A percentile compares a stretch with the other conserved stretches of the same genome.
These are phyloP conservation scores for Myxozyma kluyveri DNA, from an alignment of 805 yeast species.

Conservation along the genomic window DNA sequence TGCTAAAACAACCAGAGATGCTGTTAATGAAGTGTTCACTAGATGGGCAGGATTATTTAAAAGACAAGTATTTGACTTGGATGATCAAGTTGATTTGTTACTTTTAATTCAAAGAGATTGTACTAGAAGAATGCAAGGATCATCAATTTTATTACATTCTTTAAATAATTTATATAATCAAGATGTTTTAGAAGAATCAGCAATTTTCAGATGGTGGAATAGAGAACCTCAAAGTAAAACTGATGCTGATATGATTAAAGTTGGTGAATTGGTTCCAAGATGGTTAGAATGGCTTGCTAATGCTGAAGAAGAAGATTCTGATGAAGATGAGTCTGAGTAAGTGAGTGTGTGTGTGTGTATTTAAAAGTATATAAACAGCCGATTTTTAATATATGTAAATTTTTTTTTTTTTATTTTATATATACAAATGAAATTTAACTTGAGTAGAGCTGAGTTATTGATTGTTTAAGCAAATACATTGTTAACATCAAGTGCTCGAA, in stretches of 20 bases:
- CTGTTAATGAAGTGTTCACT: constrained; percentile 68
- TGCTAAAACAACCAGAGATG: constrained; percentile 72
- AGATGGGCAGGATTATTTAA: constrained; percentile 80
- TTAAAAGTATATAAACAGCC: neutral
- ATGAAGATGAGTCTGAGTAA: constrained; percentile 41
- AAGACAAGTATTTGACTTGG: constrained; percentile 79
- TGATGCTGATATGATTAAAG: constrained; percentile 43
- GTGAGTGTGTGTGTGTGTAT: no score
- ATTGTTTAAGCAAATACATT: neutral
- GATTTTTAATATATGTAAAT: neutral
- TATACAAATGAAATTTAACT: neutral
- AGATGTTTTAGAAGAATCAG: constrained; percentile 80
- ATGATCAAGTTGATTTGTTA: constrained; percentile 74
- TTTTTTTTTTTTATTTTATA: constrained; percentile 2
- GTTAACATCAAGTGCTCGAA: neutral
- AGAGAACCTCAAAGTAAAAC: constrained; percentile 43
- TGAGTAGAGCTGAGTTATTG: neutral
- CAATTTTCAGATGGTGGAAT: constrained; percentile 81
- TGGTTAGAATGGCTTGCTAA: constrained; percentile 86
- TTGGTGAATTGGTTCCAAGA: constrained; percentile 58
- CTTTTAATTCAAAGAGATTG: constrained; percentile 46
- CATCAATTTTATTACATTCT: constrained; percentile 49
- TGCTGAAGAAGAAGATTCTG: constrained; percentile 67
- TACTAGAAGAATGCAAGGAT: constrained; percentile 44
- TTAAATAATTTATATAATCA: constrained; percentile 68